Base-by-base conservation (phyloP, 73 alveolate genomes). In the Paramecium sexaurelia region DNA sequence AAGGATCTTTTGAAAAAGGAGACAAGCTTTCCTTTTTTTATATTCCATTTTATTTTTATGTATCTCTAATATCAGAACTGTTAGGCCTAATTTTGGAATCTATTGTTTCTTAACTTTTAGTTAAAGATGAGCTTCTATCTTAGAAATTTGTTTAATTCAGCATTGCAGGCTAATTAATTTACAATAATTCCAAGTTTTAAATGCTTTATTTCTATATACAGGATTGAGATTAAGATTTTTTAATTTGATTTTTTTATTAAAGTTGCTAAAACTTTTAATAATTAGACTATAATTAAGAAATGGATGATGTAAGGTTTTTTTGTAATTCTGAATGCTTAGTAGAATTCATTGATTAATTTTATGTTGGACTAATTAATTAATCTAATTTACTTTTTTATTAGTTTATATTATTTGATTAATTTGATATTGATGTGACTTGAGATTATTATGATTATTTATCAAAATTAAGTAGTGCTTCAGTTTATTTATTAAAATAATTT, bases 281-380 rank as follows among this genome's bases (percentile, higher is more conserved):
- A 45, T 75, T 78, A 24, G 90, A 78, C 27, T 78, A 41, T 78
- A 78, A 45, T 33, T 78, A 78, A 20, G 75, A 22, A 29, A 78
- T 78, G 3, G 90, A 78, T 78, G 39, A 78, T 9, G 75, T 78
- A 5, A 78, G n/a, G 5, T 73, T 78, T 43, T 78, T 78, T 40
- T 37, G 71, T n/a, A 78, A 17, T 78, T 78, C 90, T 41, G 90
- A 37, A 45, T 78, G 68, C 5, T 78, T 78, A n/a, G 90, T 78
- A 36, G 90, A 78, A 26, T 45, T 78, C 40, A 78, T 78, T 24
- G 40, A 41, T 17, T 37, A 41, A 10, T 41, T 40, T 43, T 20
- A 32, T 41, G 90, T 78, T 41, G 90, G 90, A 43, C 90, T 78
- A 19, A 78, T 78, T 41, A 78, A 39, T 45, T 78, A 78, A 78